A percentile compares a stretch with the other conserved stretches of the same genome.
phyloP scores from a whole-genome alignment of 805 yeast species.

The Spathaspora girioi region DNA sequence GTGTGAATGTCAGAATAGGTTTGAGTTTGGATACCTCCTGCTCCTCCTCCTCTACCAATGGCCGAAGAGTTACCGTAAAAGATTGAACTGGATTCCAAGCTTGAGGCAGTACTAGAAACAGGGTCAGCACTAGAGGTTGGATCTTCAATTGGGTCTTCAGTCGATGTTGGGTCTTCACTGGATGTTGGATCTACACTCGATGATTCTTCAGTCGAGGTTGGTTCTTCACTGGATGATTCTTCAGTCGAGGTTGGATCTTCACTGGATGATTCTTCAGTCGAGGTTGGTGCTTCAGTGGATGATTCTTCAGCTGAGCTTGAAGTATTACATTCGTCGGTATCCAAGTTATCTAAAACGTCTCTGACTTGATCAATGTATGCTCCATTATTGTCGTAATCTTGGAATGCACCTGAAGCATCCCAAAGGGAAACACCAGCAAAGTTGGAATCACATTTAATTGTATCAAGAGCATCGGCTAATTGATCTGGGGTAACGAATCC shows the following conservation, averaged over 20 bases:
- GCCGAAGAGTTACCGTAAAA: conserved; percentile 2
- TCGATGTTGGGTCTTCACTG: neutral
- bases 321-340: conserved; percentile 6
- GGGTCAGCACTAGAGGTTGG: neutral
- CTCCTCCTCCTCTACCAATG: neutral
- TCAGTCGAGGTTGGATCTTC: neutral
- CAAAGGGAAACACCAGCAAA: conserved; percentile 36
- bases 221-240: conserved; percentile 3
- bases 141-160: conserved; percentile 4
- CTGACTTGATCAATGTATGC: conserved; percentile 16
- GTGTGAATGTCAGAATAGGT: conserved; percentile 17
- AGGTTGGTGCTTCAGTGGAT: conserved; percentile 3
- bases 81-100: neutral
- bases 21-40: conserved; percentile 1
- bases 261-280: conserved; percentile 4
- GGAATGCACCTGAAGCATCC: conserved; percentile 29
- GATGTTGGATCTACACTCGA: neutral
- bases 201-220: neutral
- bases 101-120: conserved; percentile 2
- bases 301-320: conserved; percentile 4
- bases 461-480: conserved; percentile 13
- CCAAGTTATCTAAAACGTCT: conserved; percentile 11
- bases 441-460: conserved; percentile 13
- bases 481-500: conserved; percentile 35
- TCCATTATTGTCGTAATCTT: conserved; percentile 10